Base-by-base conservation (phyloP, 2,329 filamentous ascomycete species). In the Colletotrichum tamarilloi region DNA sequence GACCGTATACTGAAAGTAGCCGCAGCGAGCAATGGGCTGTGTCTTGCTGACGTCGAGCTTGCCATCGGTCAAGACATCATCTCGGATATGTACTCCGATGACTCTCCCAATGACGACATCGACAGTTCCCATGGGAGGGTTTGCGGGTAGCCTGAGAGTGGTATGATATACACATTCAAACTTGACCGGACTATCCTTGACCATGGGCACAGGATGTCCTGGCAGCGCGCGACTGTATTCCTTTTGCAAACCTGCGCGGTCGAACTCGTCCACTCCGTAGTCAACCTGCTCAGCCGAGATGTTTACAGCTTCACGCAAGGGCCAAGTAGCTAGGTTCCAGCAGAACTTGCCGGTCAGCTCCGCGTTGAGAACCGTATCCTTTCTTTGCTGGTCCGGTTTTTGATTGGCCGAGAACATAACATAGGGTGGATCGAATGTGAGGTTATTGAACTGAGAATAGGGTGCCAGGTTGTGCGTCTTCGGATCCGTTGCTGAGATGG, bases 371-470 rank as follows among this genome's bases (percentile, higher is more conserved):
- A 89, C 88, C 0, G 86, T 90, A 80, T 92, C 89, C 78, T 92
- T 92, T 70, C 87, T 86, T 0, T 76, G 64, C 2, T 77, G 78
- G 9, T 79, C 75, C 0, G 84, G 80, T 0, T 86, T 89, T 78
- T 91, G 87, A 80, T 92, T 91, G 3, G 87, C 85, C 42, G 83
- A 84, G 84, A 92, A 92, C 86, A 92, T 89, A 32, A 92, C 86
- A 77, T 90, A 90, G 0, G 90, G 90, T 5, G 38, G 38, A 3
- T 42, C 38, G 38, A 42, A 42, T 42, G 38, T 42, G 38, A 42
- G 38, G 38, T 42, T 42, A 19, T 42, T 42, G 38, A 42, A 42
- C 14, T 42, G 38, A 16, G 38, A 42, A 42, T 42, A 92, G 0
- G 90, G 90, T 0, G 89, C 90, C 2, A 92, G 85, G 75, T 91